phyloP scores from a whole-genome alignment of 2,329 filamentous ascomycete genomes.

The Penicillium brasilianum region DNA sequence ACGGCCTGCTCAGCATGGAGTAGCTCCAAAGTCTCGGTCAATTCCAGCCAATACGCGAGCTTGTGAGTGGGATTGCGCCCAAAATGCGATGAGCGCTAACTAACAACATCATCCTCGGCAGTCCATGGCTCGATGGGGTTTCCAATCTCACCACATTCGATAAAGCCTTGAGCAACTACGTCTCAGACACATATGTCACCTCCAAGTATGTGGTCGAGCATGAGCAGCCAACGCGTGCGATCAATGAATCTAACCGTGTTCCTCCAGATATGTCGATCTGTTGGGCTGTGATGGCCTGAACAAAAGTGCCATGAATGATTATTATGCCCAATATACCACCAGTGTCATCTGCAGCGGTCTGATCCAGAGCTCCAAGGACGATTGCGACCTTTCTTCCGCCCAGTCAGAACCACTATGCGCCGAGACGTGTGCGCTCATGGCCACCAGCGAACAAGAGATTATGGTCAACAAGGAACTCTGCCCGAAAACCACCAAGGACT shows the following conservation, averaged over 20 bases:
- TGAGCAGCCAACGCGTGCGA: not conserved
- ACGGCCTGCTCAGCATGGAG: constrained; percentile 74
- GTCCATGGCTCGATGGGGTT: constrained; percentile 84
- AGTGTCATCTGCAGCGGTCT: constrained; percentile 93
- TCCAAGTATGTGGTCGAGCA: constrained; percentile 66
- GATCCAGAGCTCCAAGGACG: constrained; percentile 79
- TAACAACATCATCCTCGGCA: constrained; percentile 43
- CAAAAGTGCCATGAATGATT: constrained; percentile 74
- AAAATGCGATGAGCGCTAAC: constrained; percentile 32
- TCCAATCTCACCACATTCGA: constrained; percentile 80
- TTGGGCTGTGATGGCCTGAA: constrained; percentile 82
- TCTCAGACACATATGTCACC: constrained; percentile 75
- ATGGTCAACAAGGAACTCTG: constrained; percentile 76
- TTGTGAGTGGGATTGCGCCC: constrained; percentile 61
- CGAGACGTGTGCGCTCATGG: constrained; percentile 74
- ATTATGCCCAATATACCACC: constrained; percentile 92
- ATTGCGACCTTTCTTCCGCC: constrained; percentile 69
- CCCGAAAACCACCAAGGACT: constrained; percentile 66
- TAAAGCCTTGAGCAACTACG: constrained; percentile 70
- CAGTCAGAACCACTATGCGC: constrained; percentile 81
- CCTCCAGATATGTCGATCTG: constrained; percentile 73
- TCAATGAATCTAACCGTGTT: constrained; percentile 12
- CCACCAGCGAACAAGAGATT: constrained; percentile 82
- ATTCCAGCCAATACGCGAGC: constrained; percentile 59
- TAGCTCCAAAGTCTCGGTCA: constrained; percentile 72